Base-by-base conservation (phyloP, 192 early-diverging fungal genomes). In the Obelidium mucronatum region DNA sequence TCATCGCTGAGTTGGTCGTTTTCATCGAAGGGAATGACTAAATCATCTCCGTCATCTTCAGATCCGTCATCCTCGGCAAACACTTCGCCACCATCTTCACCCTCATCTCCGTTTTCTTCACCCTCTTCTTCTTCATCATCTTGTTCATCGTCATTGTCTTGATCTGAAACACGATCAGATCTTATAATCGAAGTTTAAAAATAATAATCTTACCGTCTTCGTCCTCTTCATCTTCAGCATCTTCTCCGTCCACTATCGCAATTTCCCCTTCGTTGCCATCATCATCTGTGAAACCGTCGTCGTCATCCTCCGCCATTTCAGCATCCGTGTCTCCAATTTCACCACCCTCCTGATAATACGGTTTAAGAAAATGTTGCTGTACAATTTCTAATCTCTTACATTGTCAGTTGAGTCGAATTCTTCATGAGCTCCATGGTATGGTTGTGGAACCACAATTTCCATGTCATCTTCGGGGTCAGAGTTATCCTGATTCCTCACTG, bases 261-360 rank as follows among this genome's bases (percentile, higher is more conserved):
- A 86, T 89, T 34, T 83, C 86, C 15, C 92, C 92, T 24, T 89
- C 85, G 33, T 85, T 85, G n/a, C 79, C 73, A 31, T 87, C 87
- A 19, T 87, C 83, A 51, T 82, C 83, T 40, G 80, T 80, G 33
- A 76, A 56, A 31, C 68, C 90, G 36, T 85, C 86, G 1, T 68
- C 74, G 53, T 74, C 74, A 44, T 80, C 79, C 31, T 69, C 60
- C 19, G 81, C 56, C 40, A 78, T 61, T 51, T 80, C 83, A 37
- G 78, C 83, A 37, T 91, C 86, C 8, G 68, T 73, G 8, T 85
- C 81, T 19, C 73, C 80, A n/a, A n/a, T n/a, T 63, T 87, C 84
- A 5, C 84, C 81, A 1, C 85, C 86, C n/a, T 84, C 70, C 70
- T 72, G 48, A 24, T 13, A 66, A 2, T 8, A 8, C 28, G 8